Base-by-base conservation (phyloP, 2,329 filamentous ascomycete genomes). In the Hansfordia pulvinata region DNA sequence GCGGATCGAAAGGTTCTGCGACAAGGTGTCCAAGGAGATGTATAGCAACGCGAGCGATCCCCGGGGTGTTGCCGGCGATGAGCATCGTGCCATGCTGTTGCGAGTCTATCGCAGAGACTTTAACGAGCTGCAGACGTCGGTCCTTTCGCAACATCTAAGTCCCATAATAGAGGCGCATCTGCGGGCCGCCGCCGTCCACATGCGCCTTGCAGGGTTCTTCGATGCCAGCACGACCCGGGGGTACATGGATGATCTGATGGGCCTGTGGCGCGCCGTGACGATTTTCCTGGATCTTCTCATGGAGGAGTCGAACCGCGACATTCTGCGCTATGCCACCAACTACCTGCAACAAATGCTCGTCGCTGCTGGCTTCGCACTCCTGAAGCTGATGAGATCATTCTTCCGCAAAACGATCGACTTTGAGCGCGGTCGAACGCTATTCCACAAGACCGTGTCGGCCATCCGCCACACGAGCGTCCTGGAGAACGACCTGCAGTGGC, bases 271-370 rank as follows among this genome's bases (percentile, higher is more conserved):
- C 32, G 75, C 80, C 4, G 73, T 78, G 3, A 71, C 69, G 20
- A 61, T 61, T 32, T 84, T 84, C 42, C 61, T 85, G 13, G 76
- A 82, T 27, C 64, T 72, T 31, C 57, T 80, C 8, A 50, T 73
- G 29, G 62, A 65, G 37, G 61, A 66, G 19, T 54, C 63, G 25
- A 63, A 64, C 27, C 62, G 68, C 6, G 62, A 64, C 25, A 64
- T 77, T 26, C 56, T 84, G 16, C 64, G 66, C 26, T 76, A 79
- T 41, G 68, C 73, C 15, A 76, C 70, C 36, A 83, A 78, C 46
- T 86, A 86, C 49, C 70, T 88, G 27, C 75, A 84, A 45, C 81
- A 88, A 50, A 86, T 88, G 76, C 70, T 85, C 30, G 71, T 86
- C n/a, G 81, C 80, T 3, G 79, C 76, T 5, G 75, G 76, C 4